Evolutionary conservation across 116 monocot genomes (phyloP).

Genomic region (Zostera marina): DNA sequence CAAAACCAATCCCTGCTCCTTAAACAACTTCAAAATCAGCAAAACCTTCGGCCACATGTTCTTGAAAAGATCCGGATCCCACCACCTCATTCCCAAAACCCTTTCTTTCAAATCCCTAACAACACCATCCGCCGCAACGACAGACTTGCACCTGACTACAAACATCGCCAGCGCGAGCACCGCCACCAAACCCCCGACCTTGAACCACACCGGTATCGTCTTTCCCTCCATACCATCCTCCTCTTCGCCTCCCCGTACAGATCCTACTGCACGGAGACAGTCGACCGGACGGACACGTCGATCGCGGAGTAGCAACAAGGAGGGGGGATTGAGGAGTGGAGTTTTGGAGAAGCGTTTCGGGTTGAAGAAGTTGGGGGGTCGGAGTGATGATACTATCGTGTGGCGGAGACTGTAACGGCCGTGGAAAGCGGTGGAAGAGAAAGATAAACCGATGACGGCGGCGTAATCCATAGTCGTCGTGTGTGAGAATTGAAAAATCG

Average conservation of each 20-base stretch:
- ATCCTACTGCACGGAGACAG: background rate
- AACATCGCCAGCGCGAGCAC: conserved; percentile 22
- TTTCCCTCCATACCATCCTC: background rate
- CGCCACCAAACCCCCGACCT: conserved; percentile 7
- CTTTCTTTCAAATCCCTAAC: conserved; percentile 1
- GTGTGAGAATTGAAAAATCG: too few relatives aligned
- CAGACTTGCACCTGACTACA: conserved; percentile 15
- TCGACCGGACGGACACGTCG: background rate
- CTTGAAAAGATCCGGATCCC: conserved; percentile 3
- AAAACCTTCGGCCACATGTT: conserved; percentile 34
- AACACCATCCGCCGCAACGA: conserved; percentile 16
- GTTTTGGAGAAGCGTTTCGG: background rate
- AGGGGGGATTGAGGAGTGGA: background rate
- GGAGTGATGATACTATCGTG: background rate
- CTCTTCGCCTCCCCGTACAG: background rate
- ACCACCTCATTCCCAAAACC: conserved; percentile 2
- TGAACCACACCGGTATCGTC: background rate
- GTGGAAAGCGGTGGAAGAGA: background rate
- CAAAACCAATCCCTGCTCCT: conserved; percentile 57
- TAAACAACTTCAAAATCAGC: conserved; percentile 37
- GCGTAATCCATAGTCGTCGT: conserved; percentile 4
- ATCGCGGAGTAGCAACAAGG: background rate
- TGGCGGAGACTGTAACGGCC: background rate
- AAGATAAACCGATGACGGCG: background rate
- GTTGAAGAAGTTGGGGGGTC: background rate